phyloP scores from a whole-genome alignment of 2,329 filamentous ascomycete species.

The Colletotrichum eremochloae region DNA sequence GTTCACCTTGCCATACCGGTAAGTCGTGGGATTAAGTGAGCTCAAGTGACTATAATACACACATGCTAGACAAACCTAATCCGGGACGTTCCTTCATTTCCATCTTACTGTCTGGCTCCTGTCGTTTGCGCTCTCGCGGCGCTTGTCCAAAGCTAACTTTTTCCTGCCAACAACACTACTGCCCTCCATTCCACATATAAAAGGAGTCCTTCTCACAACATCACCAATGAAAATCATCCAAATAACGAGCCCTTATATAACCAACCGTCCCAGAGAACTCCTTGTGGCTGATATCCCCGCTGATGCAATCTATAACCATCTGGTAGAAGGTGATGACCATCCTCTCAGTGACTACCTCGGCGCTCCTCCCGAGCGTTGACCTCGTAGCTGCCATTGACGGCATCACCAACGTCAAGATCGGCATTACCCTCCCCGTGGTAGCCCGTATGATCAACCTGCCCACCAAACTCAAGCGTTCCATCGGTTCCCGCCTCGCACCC shows the following conservation, averaged over 20 bases:
- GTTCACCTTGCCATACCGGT: neutral
- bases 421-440: neutral
- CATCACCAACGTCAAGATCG: neutral
- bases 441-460: neutral
- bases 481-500: constrained; percentile 26
- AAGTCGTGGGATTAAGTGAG: no score
- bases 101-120: neutral
- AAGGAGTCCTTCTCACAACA: neutral
- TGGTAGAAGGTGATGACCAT: neutral
- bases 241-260: neutral
- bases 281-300: no score
- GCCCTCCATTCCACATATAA: neutral
- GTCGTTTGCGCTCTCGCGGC: no score
- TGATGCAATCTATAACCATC: constrained; percentile 1
- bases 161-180: no score
- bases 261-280: no score
- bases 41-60: neutral
- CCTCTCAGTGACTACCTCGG: neutral
- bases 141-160: no score
- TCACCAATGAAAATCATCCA: neutral
- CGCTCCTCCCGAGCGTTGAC: neutral
- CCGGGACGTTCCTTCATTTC: neutral
- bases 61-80: neutral
- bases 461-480: constrained; percentile 8
- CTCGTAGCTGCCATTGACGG: neutral